These are phyloP conservation scores for Chaetomium tenue DNA, from an alignment of 495 filamentous ascomycete genomes.

Conservation along the genomic window DNA sequence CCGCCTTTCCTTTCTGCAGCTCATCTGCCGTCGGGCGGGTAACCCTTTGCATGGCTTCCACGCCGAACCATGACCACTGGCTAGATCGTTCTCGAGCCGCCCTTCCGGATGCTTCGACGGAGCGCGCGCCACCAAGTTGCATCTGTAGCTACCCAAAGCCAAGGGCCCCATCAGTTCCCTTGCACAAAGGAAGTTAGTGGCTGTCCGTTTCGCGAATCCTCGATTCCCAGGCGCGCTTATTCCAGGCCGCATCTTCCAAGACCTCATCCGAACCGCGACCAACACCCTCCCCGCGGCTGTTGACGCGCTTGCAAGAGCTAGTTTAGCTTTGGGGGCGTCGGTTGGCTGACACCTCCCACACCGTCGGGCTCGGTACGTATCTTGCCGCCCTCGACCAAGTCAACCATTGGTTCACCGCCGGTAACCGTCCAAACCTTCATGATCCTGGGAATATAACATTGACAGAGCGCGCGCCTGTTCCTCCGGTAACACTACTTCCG, in stretches of 20 bases:
- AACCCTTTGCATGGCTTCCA: conserved; percentile 14
- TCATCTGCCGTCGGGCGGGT: conserved; percentile 15
- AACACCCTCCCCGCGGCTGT: conserved; percentile 33
- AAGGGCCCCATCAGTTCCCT: conserved; percentile 1
- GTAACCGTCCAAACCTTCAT: conserved; percentile 5
- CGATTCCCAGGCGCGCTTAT: conserved; percentile 21
- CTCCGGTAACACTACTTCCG: conserved; percentile 16
- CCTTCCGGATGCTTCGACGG: conserved; percentile 9
- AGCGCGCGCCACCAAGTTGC: conserved; percentile 23
- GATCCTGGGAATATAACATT: conserved; percentile 22
- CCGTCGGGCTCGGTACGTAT: conserved; percentile 14
- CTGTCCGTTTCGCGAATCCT: conserved; percentile 12
- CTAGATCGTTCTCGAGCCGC: background rate
- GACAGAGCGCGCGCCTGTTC: conserved; percentile 38
- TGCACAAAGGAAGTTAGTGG: conserved; percentile 16
- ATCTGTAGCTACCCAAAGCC: background rate
- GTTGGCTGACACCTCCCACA: conserved; percentile 27
- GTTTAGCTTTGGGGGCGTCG: conserved; percentile 10
- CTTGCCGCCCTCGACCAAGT: background rate
- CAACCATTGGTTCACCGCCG: conserved; percentile 29
- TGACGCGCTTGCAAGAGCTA: conserved; percentile 31
- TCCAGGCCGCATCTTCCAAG: conserved; percentile 15
- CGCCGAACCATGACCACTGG: conserved; percentile 14
- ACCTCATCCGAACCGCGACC: conserved; percentile 18
- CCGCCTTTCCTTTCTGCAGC: conserved; percentile 1